Evolutionary conservation across 2,329 filamentous ascomycete species (phyloP).

Genomic region (Fusarium camptoceras): DNA sequence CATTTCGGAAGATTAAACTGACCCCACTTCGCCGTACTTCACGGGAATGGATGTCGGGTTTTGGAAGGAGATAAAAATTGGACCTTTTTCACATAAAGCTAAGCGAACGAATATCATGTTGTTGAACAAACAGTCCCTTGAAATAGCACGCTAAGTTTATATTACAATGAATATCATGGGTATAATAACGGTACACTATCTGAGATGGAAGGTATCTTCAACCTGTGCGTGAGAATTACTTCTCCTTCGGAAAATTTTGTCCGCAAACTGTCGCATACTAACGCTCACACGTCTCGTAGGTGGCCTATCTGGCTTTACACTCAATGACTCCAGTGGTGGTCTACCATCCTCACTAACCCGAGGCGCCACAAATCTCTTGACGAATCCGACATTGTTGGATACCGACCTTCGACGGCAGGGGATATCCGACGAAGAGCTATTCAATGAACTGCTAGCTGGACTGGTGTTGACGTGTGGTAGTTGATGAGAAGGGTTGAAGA

Average conservation of each 20-base stretch:
- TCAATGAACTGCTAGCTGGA: constrained; percentile 33
- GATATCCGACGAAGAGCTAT: constrained; percentile 33
- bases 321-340: constrained; percentile 37
- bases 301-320: constrained; percentile 38
- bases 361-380: constrained; percentile 42
- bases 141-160: constrained; percentile 34
- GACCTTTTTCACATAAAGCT: background rate
- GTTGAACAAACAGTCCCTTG: constrained; percentile 6
- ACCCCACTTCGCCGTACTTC: constrained; percentile 33
- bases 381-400: constrained; percentile 43
- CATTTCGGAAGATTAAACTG: constrained; percentile 13
- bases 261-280: constrained; percentile 45
- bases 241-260: constrained; percentile 48
- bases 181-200: constrained; percentile 42
- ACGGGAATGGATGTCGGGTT: constrained; percentile 6
- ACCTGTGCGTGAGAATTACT: constrained; percentile 45
- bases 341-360: constrained; percentile 44
- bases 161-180: constrained; percentile 34
- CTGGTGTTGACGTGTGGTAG: constrained; percentile 34
- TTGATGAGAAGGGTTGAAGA: constrained; percentile 21
- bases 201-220: constrained; percentile 42
- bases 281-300: constrained; percentile 46
- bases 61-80: background rate
- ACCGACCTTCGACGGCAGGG: constrained; percentile 43
- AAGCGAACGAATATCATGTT: background rate